These are phyloP conservation scores for Multifurca ochricompacta DNA, from an alignment of 768 basidiomycete species.

Conservation along the genomic window DNA sequence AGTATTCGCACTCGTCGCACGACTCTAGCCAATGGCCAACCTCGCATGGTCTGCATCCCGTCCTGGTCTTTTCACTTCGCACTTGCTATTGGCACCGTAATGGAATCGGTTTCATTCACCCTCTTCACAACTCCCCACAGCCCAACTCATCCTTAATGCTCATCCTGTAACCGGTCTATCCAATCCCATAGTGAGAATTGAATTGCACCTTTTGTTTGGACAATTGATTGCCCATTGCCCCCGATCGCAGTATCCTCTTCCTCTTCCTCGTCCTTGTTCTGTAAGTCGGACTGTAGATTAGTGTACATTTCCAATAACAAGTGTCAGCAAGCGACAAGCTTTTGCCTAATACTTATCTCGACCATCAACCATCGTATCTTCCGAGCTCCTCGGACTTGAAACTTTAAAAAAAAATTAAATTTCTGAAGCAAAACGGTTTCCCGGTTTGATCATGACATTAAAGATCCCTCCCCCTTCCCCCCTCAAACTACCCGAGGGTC, in stretches of 20 bases:
- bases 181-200: background rate
- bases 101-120: background rate
- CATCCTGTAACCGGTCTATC: too few relatives aligned
- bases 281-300: background rate
- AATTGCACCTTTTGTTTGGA: background rate
- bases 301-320: background rate
- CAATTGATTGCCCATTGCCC: background rate
- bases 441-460: too few relatives aligned
- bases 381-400: constrained; percentile 3
- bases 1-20: background rate
- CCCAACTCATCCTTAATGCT: background rate
- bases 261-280: too few relatives aligned
- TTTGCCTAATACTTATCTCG: constrained; percentile 10
- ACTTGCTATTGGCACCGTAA: background rate
- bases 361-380: constrained; percentile 5
- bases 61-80: too few relatives aligned
- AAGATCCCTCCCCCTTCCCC: too few relatives aligned
- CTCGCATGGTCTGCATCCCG: background rate
- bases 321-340: background rate
- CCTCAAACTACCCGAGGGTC: too few relatives aligned
- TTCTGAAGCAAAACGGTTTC: background rate
- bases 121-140: background rate
- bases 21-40: background rate
- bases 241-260: background rate
- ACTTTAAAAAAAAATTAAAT: constrained; percentile 8